Evolutionary conservation across 169 alveolate genomes (phyloP).

Genomic region (Plasmodium gonderi): DNA sequence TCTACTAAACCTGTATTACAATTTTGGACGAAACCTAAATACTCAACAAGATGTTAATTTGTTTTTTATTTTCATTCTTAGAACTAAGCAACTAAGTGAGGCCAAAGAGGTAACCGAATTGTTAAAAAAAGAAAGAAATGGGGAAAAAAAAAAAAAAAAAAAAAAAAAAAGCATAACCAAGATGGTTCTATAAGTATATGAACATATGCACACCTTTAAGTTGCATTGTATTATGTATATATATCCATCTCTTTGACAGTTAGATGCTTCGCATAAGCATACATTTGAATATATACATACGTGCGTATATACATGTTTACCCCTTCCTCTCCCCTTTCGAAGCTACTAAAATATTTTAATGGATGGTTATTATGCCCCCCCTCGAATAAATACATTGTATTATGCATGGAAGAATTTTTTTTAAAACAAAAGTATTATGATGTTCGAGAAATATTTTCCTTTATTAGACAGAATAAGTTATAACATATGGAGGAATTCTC

Average conservation of each 20-base stretch:
- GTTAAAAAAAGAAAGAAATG: neutral
- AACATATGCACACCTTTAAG: neutral
- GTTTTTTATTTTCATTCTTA: constrained; percentile 65
- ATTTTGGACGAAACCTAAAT: constrained; percentile 73
- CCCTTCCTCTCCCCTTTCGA: neutral
- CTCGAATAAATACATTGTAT: constrained; percentile 62
- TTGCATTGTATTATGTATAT: neutral
- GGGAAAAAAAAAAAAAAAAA: neutral
- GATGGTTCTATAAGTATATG: too few relatives aligned
- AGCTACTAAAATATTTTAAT: constrained; percentile 67
- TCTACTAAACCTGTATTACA: constrained; percentile 65
- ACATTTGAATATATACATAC: neutral
- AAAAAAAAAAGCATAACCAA: neutral
- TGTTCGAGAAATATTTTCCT: constrained; percentile 74
- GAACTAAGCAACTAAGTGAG: constrained; percentile 64
- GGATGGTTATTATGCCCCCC: constrained; percentile 76
- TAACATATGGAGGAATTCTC: neutral
- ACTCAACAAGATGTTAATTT: constrained; percentile 75
- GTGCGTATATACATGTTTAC: neutral
- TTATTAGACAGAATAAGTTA: constrained; percentile 67
- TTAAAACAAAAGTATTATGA: constrained; percentile 42
- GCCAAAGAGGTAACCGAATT: constrained; percentile 60
- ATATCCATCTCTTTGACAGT: neutral
- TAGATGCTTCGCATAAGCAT: neutral
- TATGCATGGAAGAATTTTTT: constrained; percentile 73